A percentile compares a stretch with the other conserved stretches of the same genome.
These are phyloP conservation scores for Heterobasidion occidentale DNA, from an alignment of 1,284 basidiomycete species.

Conservation along the genomic window DNA sequence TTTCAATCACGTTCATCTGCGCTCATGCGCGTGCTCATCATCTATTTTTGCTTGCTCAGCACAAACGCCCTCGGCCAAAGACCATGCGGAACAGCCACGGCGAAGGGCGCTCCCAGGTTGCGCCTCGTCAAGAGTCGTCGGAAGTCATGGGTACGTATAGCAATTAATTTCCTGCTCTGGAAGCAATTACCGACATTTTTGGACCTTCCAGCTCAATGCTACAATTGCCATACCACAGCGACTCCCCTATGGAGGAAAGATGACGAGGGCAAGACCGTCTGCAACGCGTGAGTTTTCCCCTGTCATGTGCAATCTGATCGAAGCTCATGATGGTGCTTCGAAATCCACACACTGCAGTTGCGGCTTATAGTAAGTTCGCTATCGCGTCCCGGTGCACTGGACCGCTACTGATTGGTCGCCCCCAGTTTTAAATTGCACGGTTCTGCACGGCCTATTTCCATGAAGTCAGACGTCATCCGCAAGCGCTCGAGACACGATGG, in stretches of 20 bases:
- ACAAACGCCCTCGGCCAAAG: conserved; percentile 78
- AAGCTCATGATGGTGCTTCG: conserved; percentile 1
- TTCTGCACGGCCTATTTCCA: conserved; percentile 72
- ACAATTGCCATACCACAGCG: conserved; percentile 84
- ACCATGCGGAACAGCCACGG: conserved; percentile 71
- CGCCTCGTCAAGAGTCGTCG: conserved; percentile 44
- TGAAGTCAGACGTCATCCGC: conserved; percentile 81
- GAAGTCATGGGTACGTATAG: conserved; percentile 26
- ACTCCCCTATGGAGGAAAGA: conserved; percentile 90
- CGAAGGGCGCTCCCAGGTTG: conserved; percentile 53
- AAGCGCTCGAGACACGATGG: conserved; percentile 75
- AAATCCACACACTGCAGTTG: conserved; percentile 21
- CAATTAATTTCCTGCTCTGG: conserved; percentile 12
- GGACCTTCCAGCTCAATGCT: conserved; percentile 59
- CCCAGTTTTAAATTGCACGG: conserved; percentile 71
- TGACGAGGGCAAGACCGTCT: conserved; percentile 86
- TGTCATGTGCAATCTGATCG: conserved; percentile 4
- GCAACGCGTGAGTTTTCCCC: conserved; percentile 65
- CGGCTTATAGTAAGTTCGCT: conserved; percentile 42
- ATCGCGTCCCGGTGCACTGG: conserved; percentile 6
- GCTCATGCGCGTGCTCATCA: neutral
- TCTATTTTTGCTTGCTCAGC: conserved; percentile 28
- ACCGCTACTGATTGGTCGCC: conserved; percentile 26
- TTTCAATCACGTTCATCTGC: conserved; percentile 9
- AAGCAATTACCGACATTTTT: neutral